Evolutionary conservation across 2,329 filamentous ascomycete species (phyloP), one percentile per base, ranked within the genome.

Genomic region (Colletotrichum sansevieriae): DNA sequence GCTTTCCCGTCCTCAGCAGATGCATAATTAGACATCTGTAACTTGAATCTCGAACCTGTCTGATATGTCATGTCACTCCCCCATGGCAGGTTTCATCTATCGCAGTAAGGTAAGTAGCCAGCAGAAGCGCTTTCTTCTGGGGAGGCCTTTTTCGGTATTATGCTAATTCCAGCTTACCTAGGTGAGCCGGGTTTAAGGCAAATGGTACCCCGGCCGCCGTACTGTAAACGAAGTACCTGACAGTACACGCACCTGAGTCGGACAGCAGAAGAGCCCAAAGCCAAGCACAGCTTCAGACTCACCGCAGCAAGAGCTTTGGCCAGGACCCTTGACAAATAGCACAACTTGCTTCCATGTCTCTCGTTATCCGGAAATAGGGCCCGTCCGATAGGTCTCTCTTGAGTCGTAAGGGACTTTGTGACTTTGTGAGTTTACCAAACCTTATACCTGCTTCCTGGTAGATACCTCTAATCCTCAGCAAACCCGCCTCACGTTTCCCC

Each of bases 101-200:
- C 4, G 25, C 25, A 29, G 25, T 29, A 29, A 29, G 25, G 25
- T 29, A 29, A 1, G 25, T 7, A 29, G 25, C 29, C 29, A 29
- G 37, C 37, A 12, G 37, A 39, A 12, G 37, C 37, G 18, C 8
- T 20, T 46, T 15, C 43, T 46, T 46, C n/a, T 20, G 15, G 15
- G 43, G 43, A 2, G 29, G 43, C 43, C 5, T 18, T 29, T 55
- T 29, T 29, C 29, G 4, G 33, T 33, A n/a, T 25, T 12, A 20
- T 55, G 18, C 51, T 55, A 33, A 29, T n/a, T 9, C 43, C 43
- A 18, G 12, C 8, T 10, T 46, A 18, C 22, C 22, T 22, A 20
- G 29, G 13, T 46, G 43, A 55, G 37, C 33, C 33, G 5, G 51
- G 51, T 55, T 55, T 55, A 55, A 55, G 51, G 33, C 29, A 33